These are phyloP conservation scores for Didymella sp. DNA, from an alignment of 2,329 filamentous ascomycete genomes.

Conservation along the genomic window DNA sequence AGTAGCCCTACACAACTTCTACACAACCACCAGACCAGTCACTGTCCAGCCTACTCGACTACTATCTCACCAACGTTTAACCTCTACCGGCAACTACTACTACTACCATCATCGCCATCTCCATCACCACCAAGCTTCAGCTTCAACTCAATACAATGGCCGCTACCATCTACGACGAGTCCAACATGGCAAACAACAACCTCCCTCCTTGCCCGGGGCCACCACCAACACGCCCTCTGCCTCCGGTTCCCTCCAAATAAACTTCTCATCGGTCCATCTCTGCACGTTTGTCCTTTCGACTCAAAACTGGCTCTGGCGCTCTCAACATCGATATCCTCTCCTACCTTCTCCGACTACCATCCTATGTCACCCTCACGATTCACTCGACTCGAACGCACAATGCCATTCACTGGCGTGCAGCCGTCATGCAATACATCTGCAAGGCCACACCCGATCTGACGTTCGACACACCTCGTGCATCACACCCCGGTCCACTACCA, in stretches of 20 bases:
- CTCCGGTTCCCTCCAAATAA: slow-evolving; percentile 55
- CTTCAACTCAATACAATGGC: slow-evolving; percentile 39
- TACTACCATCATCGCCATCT: too few relatives aligned
- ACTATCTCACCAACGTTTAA: slow-evolving; percentile 17
- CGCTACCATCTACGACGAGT: slow-evolving; percentile 48
- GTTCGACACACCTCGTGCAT: slow-evolving; percentile 34
- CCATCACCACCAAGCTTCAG: slow-evolving; percentile 16
- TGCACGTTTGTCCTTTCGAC: slow-evolving; percentile 28
- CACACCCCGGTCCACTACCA: slow-evolving; percentile 23
- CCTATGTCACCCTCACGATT: slow-evolving; percentile 22
- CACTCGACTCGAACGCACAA: slow-evolving; percentile 28
- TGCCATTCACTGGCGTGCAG: slow-evolving; percentile 27
- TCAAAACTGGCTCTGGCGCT: slow-evolving; percentile 38
- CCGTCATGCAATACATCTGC: slow-evolving; percentile 36
- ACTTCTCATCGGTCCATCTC: slow-evolving; percentile 2
- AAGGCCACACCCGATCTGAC: slow-evolving; percentile 36
- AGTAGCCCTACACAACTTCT: slow-evolving; percentile 19
- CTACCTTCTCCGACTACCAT: slow-evolving; percentile 13
- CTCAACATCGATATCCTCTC: slow-evolving; percentile 30
- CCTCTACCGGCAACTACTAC: slow-evolving; percentile 10
- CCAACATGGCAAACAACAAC: slow-evolving; percentile 50
- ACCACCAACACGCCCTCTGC: slow-evolving; percentile 56
- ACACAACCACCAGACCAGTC: slow-evolving; percentile 20
- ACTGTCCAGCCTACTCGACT: slow-evolving; percentile 20
- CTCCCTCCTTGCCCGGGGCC: slow-evolving; percentile 58